Evolutionary conservation across 2,329 filamentous ascomycete species (phyloP), one percentile per base, ranked within the genome.

Genomic region (Aotearoamyces nothofagi): DNA sequence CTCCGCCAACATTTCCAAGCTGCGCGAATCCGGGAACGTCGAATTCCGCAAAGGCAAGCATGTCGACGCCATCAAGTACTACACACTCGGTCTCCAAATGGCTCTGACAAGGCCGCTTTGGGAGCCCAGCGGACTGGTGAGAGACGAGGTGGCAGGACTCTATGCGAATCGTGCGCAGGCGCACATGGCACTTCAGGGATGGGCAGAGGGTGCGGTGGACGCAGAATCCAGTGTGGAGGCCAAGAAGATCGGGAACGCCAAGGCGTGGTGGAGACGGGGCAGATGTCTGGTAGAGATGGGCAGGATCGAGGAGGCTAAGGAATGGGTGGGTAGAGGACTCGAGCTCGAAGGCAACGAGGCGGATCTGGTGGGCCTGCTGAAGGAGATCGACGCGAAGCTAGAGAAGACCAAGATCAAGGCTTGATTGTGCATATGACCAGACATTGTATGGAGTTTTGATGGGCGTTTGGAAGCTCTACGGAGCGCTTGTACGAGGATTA

Each of bases 221-320:
- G 86, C 84, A 4, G 78, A 92, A 58, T 69, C 74, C 16, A 90
- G 81, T 50, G 78, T 93, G 24, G 86, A 93, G 61, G 75, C 82
- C 37, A 86, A 87, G 63, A 69, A 74, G 40, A 67, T 77, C 23
- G 84, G 78, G 22, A 96, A 98, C 53, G 74, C 81, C 1, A 96
- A 96, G 69, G 86, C 76, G 0, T 96, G 87, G 83, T 94, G 83
- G 77, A 65, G 90, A 36, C 64, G 81, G 36, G 90, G 81, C 7
- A 74, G 73, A 58, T 92, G 83, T 49, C 55, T 96, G 48, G 56
- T 78, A 40, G 90, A 98, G 69, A 96, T 96, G 90, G 78, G 79
- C 1, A 56, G 87, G 35, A 57, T 81, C 46, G 73, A 80, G 31
- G 87, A 96, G 68, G 84, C 86, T 1, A 63, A 63, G 44, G 72